Evolutionary conservation across 2,329 filamentous ascomycete species (phyloP), one percentile per base, ranked within the genome.

Genomic region (Phialophora verrucosa): DNA sequence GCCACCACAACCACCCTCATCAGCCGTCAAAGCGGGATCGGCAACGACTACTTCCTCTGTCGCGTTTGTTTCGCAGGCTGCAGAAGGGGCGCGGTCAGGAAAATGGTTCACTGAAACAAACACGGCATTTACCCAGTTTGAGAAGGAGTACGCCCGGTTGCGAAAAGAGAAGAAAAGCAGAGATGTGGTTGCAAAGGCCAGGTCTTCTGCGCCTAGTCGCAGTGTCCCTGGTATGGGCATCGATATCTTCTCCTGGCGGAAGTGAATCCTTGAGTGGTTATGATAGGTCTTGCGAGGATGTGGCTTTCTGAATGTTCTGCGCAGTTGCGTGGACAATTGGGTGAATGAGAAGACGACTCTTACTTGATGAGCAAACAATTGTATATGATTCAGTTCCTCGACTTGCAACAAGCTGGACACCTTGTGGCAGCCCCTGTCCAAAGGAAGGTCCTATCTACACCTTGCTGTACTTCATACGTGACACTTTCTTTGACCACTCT

Each of bases 231-330:
- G 63, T 17, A 23, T 25, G 20, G 55, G 54, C 20, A 47, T 59
- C n/a, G 31, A 64, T 49, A 42, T 59, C 31, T 64, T 53, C 53
- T 35, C 62, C 23, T 64, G 62, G 62, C 35, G 62, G 35, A 44
- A n/a, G 27, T 35, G 53, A 17, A 31, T 20, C 14, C 10, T 27
- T n/a, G 51, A 55, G 25, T 20, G 10, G 17, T n/a, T 11, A 0
- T n/a, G 12, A 17, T 32, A 55, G 53, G 53, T 8, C 14, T n/a
- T 55, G 11, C 29, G 29, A 55, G 17, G 4, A 11, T 44, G 5
- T n/a, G 3, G 29, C 7, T 11, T n/a, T 32, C 1, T 12, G 53
- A 23, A 29, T 12, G 29, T 31, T 35, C 29, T 55, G 53, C 11
- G 27, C 29, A 32, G 17, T 6, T 32, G 29, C 17, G 25, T 55